Conservation (phyloP, 805 yeast genomes). For the Cyberlindnera veronae region DNA sequence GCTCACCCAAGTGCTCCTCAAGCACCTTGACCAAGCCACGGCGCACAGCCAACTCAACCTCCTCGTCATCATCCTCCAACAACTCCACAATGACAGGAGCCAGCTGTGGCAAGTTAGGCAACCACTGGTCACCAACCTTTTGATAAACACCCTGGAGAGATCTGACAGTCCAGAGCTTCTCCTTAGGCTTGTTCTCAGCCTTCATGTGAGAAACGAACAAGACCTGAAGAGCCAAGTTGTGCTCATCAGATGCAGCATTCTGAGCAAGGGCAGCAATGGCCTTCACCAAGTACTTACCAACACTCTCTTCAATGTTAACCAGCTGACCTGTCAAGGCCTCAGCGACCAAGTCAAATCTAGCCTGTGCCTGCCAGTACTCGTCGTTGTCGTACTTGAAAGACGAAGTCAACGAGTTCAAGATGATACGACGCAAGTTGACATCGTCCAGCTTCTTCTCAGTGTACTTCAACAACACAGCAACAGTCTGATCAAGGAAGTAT, state of each 20-base stretch:
- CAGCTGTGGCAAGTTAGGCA: slow-evolving; percentile 83
- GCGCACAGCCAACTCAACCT: slow-evolving; percentile 87
- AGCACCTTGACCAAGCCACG: slow-evolving; percentile 86
- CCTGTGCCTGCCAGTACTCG: slow-evolving; percentile 90
- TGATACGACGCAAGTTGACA: slow-evolving; percentile 63
- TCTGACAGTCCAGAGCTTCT: slow-evolving; percentile 77
- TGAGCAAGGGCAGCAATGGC: slow-evolving; percentile 74
- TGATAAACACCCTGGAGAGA: slow-evolving; percentile 79
- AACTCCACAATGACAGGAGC: slow-evolving; percentile 95
- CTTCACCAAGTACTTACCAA: slow-evolving; percentile 80
- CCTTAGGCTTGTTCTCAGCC: slow-evolving; percentile 51
- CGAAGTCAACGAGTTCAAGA: slow-evolving; percentile 68
- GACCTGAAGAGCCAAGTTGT: slow-evolving; percentile 71
- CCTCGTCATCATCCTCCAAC: slow-evolving; percentile 93
- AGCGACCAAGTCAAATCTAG: slow-evolving; percentile 74
- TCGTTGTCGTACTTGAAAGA: slow-evolving; percentile 88
- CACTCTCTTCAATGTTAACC: slow-evolving; percentile 59
- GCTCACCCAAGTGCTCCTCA: slow-evolving; percentile 92
- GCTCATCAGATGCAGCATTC: slow-evolving; percentile 64
- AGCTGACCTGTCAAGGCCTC: slow-evolving; percentile 65
- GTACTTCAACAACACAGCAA: slow-evolving; percentile 49
- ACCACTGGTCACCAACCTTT: slow-evolving; percentile 94
- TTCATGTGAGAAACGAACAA: slow-evolving; percentile 63
- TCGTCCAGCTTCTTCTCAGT: slow-evolving; percentile 40
- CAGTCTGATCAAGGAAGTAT: slow-evolving; percentile 75